phyloP scores from a whole-genome alignment of 2,329 filamentous ascomycete species.

The Cladophialophora bantiana region DNA sequence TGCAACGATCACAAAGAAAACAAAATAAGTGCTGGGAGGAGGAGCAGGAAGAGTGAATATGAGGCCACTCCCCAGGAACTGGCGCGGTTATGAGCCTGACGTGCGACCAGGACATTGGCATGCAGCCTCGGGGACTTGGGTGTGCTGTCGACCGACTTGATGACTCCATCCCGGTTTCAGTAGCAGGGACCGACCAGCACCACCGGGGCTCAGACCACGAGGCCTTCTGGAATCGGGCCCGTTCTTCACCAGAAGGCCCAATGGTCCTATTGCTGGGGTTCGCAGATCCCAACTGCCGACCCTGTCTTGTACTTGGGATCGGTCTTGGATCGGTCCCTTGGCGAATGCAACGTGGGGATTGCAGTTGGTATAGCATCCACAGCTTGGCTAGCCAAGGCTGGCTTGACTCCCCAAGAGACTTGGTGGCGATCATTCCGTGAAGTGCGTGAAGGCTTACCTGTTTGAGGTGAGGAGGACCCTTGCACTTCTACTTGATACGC shows the following conservation, averaged over 20 bases:
- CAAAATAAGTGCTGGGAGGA: too few relatives aligned
- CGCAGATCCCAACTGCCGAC: conserved; percentile 16
- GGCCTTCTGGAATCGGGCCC: not conserved
- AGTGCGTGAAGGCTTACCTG: not conserved
- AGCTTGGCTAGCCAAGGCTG: not conserved
- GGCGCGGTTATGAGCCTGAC: conserved; percentile 13
- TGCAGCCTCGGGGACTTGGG: not conserved
- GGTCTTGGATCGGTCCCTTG: conserved; percentile 2
- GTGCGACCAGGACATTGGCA: conserved; percentile 19
- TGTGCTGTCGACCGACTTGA: conserved; percentile 1
- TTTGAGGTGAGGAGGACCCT: not conserved
- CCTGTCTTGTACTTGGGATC: not conserved
- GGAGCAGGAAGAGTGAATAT: not conserved
- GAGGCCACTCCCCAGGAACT: not conserved
- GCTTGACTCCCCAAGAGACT: not conserved
- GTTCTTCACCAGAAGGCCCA: conserved; percentile 6
- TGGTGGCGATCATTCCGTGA: not conserved
- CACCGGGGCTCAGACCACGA: not conserved
- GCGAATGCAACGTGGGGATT: conserved; percentile 4
- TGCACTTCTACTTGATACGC: not conserved
- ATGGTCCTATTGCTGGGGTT: not conserved
- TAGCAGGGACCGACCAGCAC: conserved; percentile 1
- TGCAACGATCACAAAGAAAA: too few relatives aligned
- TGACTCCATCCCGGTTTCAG: not conserved
- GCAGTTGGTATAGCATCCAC: not conserved